Base-by-base conservation (phyloP, 2,329 filamentous ascomycete species). In the Colletotrichum tofieldiae region DNA sequence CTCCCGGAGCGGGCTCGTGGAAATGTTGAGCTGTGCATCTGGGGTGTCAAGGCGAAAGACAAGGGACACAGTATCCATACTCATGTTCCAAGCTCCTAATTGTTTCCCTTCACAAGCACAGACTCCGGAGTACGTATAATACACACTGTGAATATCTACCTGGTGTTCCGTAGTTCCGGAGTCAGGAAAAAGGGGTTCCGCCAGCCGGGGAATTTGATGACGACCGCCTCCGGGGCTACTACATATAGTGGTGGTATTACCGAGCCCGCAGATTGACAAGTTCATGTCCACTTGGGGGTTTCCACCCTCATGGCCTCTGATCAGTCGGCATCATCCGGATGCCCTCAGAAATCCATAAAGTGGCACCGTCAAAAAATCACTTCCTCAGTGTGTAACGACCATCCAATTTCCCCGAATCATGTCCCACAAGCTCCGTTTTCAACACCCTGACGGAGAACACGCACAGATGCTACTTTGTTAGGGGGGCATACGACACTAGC, bases 361-460 rank as follows among this genome's bases (percentile, higher is more conserved):
- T 69, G 69, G 65, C 45, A 35, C 51, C 45, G 47, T 49, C 18
- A 23, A 61, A 61, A 59, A 60, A 72, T 55, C 65, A 54, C 39
- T 64, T 67, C 37, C 69, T 69, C 52, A 35, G 61, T 37, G 49
- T 66, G 65, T 39, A 52, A 69, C 58, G 20, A 49, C 69, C 52
- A 60, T 64, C 59, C 59, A 72, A 72, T 72, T 69, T 72, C 69
- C 69, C 69, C 69, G 69, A 72, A 69, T 72, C 69, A 72, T 72
- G 65, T 72, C 54, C 65, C 69, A 72, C 69, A 69, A 54, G 59
- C 54, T 69, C 58, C 65, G 69, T 63, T 43, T 59, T 37, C 37
- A 12, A 39, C 47, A 32, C 8, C 54, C 56, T 55, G 43, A 16
- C 60, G 45, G 52, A 60, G 37, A 60, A 41, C 45, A 72, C 59